A percentile compares a stretch with the other conserved stretches of the same genome.
Evolutionary conservation across 2,329 filamentous ascomycete genomes (phyloP).

Genomic region (Colletotrichum tropicale): DNA sequence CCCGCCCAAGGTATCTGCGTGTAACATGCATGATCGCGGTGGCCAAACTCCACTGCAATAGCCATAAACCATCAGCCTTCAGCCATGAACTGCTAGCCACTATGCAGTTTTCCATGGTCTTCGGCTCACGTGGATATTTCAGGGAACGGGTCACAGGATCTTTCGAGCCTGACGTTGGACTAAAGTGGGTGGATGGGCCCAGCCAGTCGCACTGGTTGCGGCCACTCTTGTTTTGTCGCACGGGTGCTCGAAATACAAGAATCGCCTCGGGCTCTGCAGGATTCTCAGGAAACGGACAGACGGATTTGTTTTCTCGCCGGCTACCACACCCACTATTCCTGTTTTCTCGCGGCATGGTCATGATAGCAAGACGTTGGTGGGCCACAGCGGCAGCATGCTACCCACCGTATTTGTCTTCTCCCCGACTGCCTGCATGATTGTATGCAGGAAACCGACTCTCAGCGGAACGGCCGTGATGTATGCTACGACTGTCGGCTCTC

Average conservation of each 20-base stretch:
- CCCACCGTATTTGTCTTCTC: background rate
- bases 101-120: background rate
- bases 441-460: conserved; percentile 12
- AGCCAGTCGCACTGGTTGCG: background rate
- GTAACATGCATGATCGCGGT: background rate
- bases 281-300: background rate
- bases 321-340: background rate
- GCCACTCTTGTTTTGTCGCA: background rate
- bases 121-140: background rate
- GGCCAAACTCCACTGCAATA: background rate
- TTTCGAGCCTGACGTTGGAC: background rate
- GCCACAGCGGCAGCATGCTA: background rate
- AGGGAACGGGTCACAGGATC: background rate
- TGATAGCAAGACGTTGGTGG: background rate
- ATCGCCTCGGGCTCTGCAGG: background rate
- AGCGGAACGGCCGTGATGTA: background rate
- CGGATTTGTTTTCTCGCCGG: background rate
- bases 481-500: conserved; percentile 5
- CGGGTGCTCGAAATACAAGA: background rate
- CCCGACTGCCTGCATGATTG: background rate
- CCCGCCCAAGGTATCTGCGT: background rate
- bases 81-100: background rate
- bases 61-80: background rate
- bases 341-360: background rate
- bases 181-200: background rate